Evolutionary conservation across 495 filamentous ascomycete genomes (phyloP).

Genomic region (Jackrogersella multiformis): DNA sequence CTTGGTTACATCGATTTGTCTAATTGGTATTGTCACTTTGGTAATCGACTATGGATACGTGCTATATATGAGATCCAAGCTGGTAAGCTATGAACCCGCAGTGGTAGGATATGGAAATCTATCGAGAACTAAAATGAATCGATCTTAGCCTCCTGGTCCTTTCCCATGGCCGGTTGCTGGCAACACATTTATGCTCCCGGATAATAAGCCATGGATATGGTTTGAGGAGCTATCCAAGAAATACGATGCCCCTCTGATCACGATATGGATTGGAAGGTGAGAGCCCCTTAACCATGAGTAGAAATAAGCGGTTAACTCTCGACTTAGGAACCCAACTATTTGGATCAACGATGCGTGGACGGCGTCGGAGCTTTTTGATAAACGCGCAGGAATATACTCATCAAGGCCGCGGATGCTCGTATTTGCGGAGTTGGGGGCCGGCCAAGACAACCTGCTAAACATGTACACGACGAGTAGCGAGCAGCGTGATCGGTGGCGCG

Average conservation of each 20-base stretch:
- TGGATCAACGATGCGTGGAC: constrained; percentile 73
- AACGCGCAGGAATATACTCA: constrained; percentile 64
- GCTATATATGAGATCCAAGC: constrained; percentile 57
- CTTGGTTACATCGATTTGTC: constrained; percentile 33
- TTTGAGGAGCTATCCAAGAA: constrained; percentile 67
- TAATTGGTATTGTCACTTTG: constrained; percentile 45
- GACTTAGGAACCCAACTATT: constrained; percentile 65
- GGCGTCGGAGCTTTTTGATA: constrained; percentile 65
- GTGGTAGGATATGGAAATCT: neutral
- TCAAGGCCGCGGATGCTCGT: constrained; percentile 65
- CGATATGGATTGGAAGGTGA: constrained; percentile 68
- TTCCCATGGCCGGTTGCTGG: constrained; percentile 60
- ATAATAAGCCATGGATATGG: constrained; percentile 71
- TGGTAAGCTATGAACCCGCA: constrained; percentile 38
- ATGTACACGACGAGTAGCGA: constrained; percentile 59
- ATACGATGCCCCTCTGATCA: constrained; percentile 65
- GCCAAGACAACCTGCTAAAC: constrained; percentile 66
- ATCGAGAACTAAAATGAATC: constrained; percentile 14
- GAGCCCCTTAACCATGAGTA: constrained; percentile 8
- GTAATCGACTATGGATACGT: constrained; percentile 60
- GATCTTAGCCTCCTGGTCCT: constrained; percentile 64
- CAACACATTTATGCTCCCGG: constrained; percentile 66
- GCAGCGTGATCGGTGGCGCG: constrained; percentile 67
- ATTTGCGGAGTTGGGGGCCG: constrained; percentile 67
- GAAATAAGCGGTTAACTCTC: neutral